These are phyloP conservation scores for Peterozyma xylosa DNA, from an alignment of 805 yeast genomes.

Conservation along the genomic window DNA sequence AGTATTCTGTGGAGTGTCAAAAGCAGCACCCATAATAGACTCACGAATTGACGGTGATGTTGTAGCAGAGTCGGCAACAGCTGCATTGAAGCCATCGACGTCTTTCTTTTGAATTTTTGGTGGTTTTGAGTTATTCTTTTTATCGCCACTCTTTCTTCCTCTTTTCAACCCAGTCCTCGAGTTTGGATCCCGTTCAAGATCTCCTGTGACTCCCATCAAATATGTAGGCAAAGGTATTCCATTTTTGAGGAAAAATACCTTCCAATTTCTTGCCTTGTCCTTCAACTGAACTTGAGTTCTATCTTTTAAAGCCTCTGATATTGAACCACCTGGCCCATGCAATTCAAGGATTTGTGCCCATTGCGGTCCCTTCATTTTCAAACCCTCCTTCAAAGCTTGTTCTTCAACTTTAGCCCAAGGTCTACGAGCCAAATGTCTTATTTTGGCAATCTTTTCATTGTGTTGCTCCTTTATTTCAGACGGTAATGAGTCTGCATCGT, in stretches of 20 bases:
- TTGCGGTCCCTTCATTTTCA: conserved; percentile 80
- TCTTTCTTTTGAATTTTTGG: conserved; percentile 7
- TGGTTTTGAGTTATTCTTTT: conserved; percentile 2
- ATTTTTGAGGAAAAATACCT: conserved; percentile 72
- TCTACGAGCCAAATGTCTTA: conserved; percentile 33
- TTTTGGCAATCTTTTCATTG: conserved; percentile 6
- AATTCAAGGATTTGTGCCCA: conserved; percentile 88
- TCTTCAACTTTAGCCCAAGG: conserved; percentile 91
- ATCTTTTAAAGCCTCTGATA: conserved; percentile 76
- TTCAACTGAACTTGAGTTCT: conserved; percentile 88
- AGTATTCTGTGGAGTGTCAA: background rate
- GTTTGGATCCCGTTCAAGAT: conserved; percentile 31
- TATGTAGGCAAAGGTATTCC: conserved; percentile 76
- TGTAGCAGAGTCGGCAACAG: background rate
- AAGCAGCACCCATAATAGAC: background rate
- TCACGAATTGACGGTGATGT: background rate
- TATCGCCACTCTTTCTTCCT: conserved; percentile 1
- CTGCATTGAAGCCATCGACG: conserved; percentile 6
- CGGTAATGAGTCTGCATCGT: conserved; percentile 7
- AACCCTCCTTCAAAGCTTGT: conserved; percentile 70
- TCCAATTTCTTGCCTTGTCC: conserved; percentile 96
- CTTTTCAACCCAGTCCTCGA: background rate
- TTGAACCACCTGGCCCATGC: conserved; percentile 91
- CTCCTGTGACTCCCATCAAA: conserved; percentile 82
- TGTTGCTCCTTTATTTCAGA: conserved; percentile 10